Evolutionary conservation across 2,329 filamentous ascomycete species (phyloP), one percentile per base, ranked within the genome.

Genomic region (Calonectria leucothoes): DNA sequence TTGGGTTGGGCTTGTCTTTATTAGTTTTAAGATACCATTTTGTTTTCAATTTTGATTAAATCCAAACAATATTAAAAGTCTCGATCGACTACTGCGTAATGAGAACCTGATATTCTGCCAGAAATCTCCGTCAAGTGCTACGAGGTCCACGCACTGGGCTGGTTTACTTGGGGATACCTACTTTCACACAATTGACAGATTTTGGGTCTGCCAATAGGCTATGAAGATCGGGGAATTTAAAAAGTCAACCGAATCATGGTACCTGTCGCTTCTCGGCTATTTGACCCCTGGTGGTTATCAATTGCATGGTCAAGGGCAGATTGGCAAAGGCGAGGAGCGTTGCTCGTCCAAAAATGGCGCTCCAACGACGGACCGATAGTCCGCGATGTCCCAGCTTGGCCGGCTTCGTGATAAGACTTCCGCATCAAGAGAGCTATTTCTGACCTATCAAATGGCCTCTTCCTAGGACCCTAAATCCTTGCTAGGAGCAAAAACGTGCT

Each of bases 21-120:
- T 71, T 49, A 55, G 31, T 72, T 72, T 72, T 74, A 49, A 79
- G 78, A 80, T 79, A 79, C 78, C 78, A 79, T 75, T 55, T 11
- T 71, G 55, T 64, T 71, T 39, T 33, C 25, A 42, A 71, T 64
- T 27, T 23, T 45, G 17, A 45, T n/a, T 45, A 45, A 45, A 45
- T 45, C 12, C 42, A n/a, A 45, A 45, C 8, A 8, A 45, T 23
- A 4, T 23, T 4, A 45, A 52, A 31, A 31, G n/a, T 12, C 10
- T 35, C 42, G 33, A 15, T 35, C 20, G 48, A 52, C 8, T 31
- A 11, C 31, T 23, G 6, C 29, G 33, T 7, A 6, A 12, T 27
- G 14, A 3, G 2, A 12, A 45, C 35, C 6, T 39, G 4, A 17
- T 15, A 27, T 27, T 61, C 17, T 17, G 3, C 33, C 15, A 25